Evolutionary conservation across 2,329 filamentous ascomycete species (phyloP).

Genomic region (Stemphylium vesicarium): DNA sequence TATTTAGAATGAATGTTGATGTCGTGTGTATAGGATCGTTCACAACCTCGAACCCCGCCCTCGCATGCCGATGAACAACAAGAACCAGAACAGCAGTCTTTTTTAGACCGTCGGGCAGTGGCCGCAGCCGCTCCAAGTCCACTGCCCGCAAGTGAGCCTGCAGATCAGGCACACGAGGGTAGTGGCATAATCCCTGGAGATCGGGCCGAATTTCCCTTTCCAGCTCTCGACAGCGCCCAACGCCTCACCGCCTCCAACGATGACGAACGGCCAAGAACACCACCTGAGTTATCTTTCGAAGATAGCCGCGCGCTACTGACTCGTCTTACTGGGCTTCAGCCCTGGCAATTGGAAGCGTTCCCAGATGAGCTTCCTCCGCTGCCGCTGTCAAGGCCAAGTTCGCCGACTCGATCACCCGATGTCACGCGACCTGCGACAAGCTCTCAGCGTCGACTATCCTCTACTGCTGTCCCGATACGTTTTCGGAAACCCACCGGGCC

Average conservation of each 20-base stretch:
- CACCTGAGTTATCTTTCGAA: constrained; percentile 38
- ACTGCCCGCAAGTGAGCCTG: constrained; percentile 51
- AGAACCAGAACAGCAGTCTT: constrained; percentile 58
- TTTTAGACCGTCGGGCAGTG: constrained; percentile 70
- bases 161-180: constrained; percentile 26
- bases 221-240: constrained; percentile 32
- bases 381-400: constrained; percentile 41
- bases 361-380: constrained; percentile 45
- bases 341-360: constrained; percentile 45
- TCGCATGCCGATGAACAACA: constrained; percentile 38
- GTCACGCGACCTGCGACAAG: constrained; percentile 22
- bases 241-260: constrained; percentile 26
- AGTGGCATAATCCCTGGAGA: constrained; percentile 43
- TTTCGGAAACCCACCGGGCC: constrained; percentile 58
- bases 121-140: constrained; percentile 51
- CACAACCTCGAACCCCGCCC: constrained; percentile 32
- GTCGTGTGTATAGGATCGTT: constrained; percentile 40
- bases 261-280: constrained; percentile 39
- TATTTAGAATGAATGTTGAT: constrained; percentile 44
- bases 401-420: constrained; percentile 36
- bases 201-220: constrained; percentile 40
- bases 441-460: constrained; percentile 35
- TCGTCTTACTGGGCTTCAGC: constrained; percentile 45
- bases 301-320: constrained; percentile 43
- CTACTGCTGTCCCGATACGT: constrained; percentile 62